Conservation (phyloP, 345 rosid species). For the Acer campestre region DNA sequence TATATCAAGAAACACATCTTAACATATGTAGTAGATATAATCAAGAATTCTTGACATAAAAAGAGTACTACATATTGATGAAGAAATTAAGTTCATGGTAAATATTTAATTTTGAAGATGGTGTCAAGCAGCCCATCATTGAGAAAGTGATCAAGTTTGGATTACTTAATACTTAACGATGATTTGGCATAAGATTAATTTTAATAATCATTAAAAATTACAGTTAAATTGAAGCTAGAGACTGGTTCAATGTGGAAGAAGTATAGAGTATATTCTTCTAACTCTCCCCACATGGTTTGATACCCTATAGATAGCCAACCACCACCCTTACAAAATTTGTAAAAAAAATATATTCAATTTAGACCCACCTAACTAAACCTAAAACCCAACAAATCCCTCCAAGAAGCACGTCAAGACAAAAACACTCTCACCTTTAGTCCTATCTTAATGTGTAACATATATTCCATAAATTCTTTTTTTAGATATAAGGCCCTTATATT, state of each 20-base stretch:
- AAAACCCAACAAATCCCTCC: background rate
- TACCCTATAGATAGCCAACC: slow-evolving; percentile 25
- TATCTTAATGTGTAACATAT: slow-evolving; percentile 15
- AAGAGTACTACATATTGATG: no score
- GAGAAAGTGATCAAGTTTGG: slow-evolving; percentile 10
- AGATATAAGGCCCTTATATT: slow-evolving; percentile 10
- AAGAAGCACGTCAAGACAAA: slow-evolving; percentile 24
- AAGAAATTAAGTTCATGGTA: background rate
- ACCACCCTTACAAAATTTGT: background rate
- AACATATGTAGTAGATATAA: no score
- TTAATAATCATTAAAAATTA: background rate
- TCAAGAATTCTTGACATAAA: no score
- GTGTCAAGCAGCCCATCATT: background rate
- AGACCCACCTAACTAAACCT: slow-evolving; percentile 10
- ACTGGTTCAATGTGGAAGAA: background rate
- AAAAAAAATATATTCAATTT: background rate
- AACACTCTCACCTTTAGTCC: background rate
- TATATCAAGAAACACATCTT: background rate
- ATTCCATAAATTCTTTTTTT: slow-evolving; percentile 17
- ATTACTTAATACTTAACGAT: slow-evolving; percentile 6
- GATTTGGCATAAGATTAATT: background rate
- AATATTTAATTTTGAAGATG: background rate
- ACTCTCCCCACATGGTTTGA: slow-evolving; percentile 35
- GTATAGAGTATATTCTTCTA: background rate
- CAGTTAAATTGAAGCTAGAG: background rate